Base-by-base conservation (phyloP, 176 grass and related monocot species). In the Oryza meridionalis region DNA sequence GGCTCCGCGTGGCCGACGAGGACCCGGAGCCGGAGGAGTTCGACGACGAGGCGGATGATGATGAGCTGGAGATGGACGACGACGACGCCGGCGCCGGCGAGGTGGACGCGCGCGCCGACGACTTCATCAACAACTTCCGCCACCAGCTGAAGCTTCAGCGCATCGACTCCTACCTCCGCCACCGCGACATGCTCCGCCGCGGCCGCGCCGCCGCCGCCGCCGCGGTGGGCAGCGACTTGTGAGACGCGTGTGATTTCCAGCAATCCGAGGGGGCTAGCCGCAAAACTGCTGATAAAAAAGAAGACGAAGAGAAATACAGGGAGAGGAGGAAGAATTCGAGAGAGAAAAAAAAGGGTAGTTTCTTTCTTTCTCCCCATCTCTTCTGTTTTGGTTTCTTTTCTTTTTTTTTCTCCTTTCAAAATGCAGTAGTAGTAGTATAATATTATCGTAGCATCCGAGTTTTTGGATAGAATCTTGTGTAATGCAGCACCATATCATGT, bases 81-180 rank as follows among this genome's bases (percentile, higher is more conserved):
- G 47, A 29, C 32, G 32, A 35, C 33, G 49, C 8, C 31, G 31
- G 3, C 9, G 78, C 15, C 17, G 75, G 38, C 79, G 89, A 85
- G 88, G 96, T 96, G 51, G 93, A 96, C 87, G 91, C 89, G 11
- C 81, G 80, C 59, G 96, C 96, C 7, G 93, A 98, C 77, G 89
- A 90, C 79, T 98, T 98, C 91, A 98, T 98, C 69, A 94, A 92
- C 85, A 90, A 68, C 17, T 98, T 98, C 88, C 91, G 16, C 35
- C 86, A 92, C 38, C 86, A 98, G 83, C 84, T 98, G 67, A 90
- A 86, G 91, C 88, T 98, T 33, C 96, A 98, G 88, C 93, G 96
- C 69, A 79, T 98, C n/a, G 77, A 96, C 69, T 98, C 96, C 74
- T 89, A 94, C 83, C 61, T 89, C 17, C 82, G 89, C 83, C 87